Evolutionary conservation across 2,329 filamentous ascomycete genomes (phyloP), one percentile per base, ranked within the genome.

Genomic region (Sporothrix globosa): DNA sequence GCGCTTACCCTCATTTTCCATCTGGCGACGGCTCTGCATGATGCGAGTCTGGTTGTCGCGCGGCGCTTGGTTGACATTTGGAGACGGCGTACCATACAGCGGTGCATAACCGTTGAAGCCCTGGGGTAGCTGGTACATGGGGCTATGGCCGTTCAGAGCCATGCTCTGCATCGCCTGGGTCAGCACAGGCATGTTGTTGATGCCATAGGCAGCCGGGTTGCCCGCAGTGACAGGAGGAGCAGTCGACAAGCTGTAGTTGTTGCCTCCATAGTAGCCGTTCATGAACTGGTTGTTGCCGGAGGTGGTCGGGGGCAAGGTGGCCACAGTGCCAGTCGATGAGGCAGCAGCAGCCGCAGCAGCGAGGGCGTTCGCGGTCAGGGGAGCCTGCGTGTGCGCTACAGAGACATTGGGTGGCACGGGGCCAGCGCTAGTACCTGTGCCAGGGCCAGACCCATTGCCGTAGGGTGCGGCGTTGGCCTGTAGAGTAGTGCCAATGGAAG

Each of bases 381-480:
- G 74, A 24, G 78, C 76, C 68, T 75, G 73, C 10, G 52, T 46
- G 65, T 74, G 74, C 11, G 54, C 34, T 24, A 60, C n/a, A 27
- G 54, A 63, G 17, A 69, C 73, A 56, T 79, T 81, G 46, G 76
- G 75, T 48, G 76, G 78, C 17, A 82, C 83, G 44, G 86, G 78
- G 41, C 86, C 81, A 9, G 13, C 92, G 34, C 27, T 24, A 34
- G 53, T 58, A n/a, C 71, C 73, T 52, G 79, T 80, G 48, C 76
- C 75, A 58, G 76, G 77, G n/a, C 82, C 83, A 46, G 86, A 78
- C 39, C 86, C 81, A 13, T 92, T 90, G 9, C 91, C 92, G 77
- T 97, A 97, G 0, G 93, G 86, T 60, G 91, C 84, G 69, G 92
- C 92, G 78, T 86, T 94, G 61, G 90, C 91, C 76, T 97, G 94